Conservation (phyloP, 192 early-diverging fungal genomes). For the Chytriomyces confervae region DNA sequence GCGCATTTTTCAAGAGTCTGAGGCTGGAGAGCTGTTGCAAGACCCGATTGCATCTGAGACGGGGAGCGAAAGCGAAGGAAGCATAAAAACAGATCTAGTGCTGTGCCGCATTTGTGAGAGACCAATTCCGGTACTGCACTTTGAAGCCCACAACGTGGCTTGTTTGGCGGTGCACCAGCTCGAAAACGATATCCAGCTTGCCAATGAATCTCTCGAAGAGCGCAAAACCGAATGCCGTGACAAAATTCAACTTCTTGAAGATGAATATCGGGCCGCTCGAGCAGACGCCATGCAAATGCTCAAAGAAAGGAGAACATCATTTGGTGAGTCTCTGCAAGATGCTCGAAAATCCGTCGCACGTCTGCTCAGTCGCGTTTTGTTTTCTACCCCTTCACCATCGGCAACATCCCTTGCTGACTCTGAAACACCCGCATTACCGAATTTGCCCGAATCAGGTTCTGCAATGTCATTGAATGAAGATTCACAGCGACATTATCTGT, state of each 20-base stretch:
- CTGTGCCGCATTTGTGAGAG: constrained; percentile 83
- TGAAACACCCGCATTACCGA: neutral
- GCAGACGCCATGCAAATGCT: constrained; percentile 5
- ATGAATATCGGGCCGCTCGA: constrained; percentile 36
- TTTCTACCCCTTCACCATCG: neutral
- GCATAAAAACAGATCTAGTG: constrained; percentile 51
- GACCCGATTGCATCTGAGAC: neutral
- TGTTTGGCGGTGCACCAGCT: constrained; percentile 78
- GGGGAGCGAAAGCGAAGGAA: constrained; percentile 17
- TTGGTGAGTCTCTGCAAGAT: constrained; percentile 20
- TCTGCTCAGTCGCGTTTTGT: neutral
- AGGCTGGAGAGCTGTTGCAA: neutral
- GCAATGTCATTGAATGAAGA: constrained; percentile 22
- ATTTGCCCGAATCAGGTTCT: neutral
- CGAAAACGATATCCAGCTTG: constrained; percentile 77
- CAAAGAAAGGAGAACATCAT: constrained; percentile 30
- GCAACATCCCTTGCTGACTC: neutral
- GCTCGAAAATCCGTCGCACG: neutral
- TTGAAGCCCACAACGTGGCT: constrained; percentile 72
- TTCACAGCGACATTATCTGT: constrained; percentile 31
- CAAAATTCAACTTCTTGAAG: constrained; percentile 41
- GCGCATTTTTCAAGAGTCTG: neutral
- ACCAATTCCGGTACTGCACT: constrained; percentile 69
- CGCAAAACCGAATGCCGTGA: constrained; percentile 54
- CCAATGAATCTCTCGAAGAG: constrained; percentile 74